Conservation (phyloP, 257 asterid genomes). For the Solanum bulbocastanum region DNA sequence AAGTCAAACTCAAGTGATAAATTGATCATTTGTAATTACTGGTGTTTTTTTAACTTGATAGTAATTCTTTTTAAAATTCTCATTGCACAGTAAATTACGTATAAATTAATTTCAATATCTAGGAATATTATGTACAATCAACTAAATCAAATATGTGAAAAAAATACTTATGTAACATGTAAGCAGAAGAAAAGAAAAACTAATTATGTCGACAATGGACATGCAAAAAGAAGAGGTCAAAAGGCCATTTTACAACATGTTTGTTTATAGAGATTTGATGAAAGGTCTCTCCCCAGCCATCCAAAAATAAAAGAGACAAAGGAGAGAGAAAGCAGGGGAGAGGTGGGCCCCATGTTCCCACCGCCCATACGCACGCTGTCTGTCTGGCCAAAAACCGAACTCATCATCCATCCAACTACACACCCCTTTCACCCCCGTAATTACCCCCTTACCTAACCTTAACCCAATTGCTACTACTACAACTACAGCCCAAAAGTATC, state of each 20-base stretch:
- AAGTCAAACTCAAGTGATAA: neutral
- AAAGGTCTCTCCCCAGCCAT: neutral
- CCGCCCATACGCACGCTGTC: slow-evolving; percentile 40
- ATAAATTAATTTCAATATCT: too few species aligned
- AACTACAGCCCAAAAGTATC: slow-evolving; percentile 13
- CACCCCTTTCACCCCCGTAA: neutral
- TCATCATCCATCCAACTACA: slow-evolving; percentile 19
- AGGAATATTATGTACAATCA: too few species aligned
- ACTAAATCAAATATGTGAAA: too few species aligned
- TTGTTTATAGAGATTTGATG: neutral
- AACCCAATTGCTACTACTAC: slow-evolving; percentile 34
- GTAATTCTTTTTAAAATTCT: too few species aligned
- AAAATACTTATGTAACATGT: too few species aligned
- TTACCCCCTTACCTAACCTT: slow-evolving; percentile 28
- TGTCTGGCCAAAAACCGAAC: slow-evolving; percentile 3
- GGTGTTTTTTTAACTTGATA: too few species aligned
- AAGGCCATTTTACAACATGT: neutral
- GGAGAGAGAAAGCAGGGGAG: slow-evolving; percentile 6
- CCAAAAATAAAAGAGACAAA: slow-evolving; percentile 7
- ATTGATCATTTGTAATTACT: too few species aligned
- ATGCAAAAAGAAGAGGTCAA: neutral
- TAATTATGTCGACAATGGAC: neutral
- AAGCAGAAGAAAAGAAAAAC: too few species aligned
- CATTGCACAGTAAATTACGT: too few species aligned
- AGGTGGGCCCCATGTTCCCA: slow-evolving; percentile 8